These are phyloP conservation scores for Ceratocystis cubensis DNA, from an alignment of 2,329 filamentous ascomycete species.

Conservation along the genomic window DNA sequence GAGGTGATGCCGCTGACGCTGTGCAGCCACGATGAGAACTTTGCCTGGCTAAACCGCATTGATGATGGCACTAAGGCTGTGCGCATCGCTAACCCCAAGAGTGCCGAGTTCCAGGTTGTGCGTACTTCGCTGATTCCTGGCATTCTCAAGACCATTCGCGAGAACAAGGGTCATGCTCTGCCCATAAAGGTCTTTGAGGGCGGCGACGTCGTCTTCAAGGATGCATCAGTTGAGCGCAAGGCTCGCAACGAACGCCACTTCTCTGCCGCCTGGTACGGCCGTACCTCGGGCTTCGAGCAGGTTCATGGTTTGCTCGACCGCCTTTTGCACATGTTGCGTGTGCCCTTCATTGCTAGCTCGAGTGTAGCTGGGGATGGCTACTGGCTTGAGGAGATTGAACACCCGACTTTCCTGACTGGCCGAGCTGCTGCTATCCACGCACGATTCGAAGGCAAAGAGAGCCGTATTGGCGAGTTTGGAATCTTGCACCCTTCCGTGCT, in stretches of 20 bases:
- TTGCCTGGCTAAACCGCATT: slow-evolving; percentile 80
- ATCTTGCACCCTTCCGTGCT: slow-evolving; percentile 87
- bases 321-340: slow-evolving; percentile 81
- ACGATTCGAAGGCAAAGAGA: slow-evolving; percentile 57
- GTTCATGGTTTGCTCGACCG: slow-evolving; percentile 91
- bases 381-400: slow-evolving; percentile 87
- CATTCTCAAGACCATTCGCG: slow-evolving; percentile 81
- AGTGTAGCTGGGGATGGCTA: slow-evolving; percentile 56
- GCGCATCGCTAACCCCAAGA: slow-evolving; percentile 83
- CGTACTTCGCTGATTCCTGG: slow-evolving; percentile 77
- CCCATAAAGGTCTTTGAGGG: slow-evolving; percentile 91
- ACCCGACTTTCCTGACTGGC: slow-evolving; percentile 82
- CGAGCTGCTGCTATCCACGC: slow-evolving; percentile 78
- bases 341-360: slow-evolving; percentile 57
- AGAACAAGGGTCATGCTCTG: slow-evolving; percentile 79
- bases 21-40: slow-evolving; percentile 97
- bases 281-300: slow-evolving; percentile 85
- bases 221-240: slow-evolving; percentile 66
- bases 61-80: slow-evolving; percentile 77
- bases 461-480: slow-evolving; percentile 73
- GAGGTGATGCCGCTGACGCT: slow-evolving; percentile 94
- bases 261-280: slow-evolving; percentile 90
- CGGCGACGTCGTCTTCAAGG: slow-evolving; percentile 85
- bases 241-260: slow-evolving; percentile 89
- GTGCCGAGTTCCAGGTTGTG: slow-evolving; percentile 83